These are phyloP conservation scores for Yamadazyma conglobata DNA, from an alignment of 1,139 yeast genomes.

Conservation along the genomic window DNA sequence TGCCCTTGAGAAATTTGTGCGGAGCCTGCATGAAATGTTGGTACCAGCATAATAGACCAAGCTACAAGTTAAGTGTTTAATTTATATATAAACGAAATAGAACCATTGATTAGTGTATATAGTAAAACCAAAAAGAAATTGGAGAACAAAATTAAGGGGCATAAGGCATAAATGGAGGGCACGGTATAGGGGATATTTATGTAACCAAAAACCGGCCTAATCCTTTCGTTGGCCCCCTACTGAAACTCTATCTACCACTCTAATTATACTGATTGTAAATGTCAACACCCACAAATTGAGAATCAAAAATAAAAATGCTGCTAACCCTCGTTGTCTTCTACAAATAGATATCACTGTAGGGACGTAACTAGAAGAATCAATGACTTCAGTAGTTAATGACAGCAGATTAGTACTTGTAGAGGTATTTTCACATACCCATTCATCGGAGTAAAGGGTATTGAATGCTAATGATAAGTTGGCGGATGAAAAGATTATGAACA, in stretches of 20 bases:
- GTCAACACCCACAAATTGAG: slow-evolving; percentile 82
- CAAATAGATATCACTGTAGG: slow-evolving; percentile 54
- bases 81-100: no score
- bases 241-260: slow-evolving; percentile 63
- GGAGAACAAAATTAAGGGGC: no score
- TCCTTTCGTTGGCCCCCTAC: slow-evolving; percentile 13
- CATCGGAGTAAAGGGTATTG: slow-evolving; percentile 72
- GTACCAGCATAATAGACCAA: no score
- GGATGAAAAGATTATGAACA: slow-evolving; percentile 88
- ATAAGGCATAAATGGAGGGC: no score
- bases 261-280: slow-evolving; percentile 74
- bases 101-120: no score
- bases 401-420: no score
- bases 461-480: slow-evolving; percentile 86
- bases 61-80: no score
- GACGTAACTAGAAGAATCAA: slow-evolving; percentile 17
- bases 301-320: slow-evolving; percentile 73
- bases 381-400: slow-evolving; percentile 17
- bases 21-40: no score
- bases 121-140: no score
- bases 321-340: slow-evolving; percentile 72
- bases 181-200: no score
- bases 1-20: no score
- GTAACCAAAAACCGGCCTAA: no score
- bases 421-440: slow-evolving; percentile 66